Percentiles rank a stretch among this genome's conserved stretches.
These are phyloP conservation scores for Neopestalotiopsis sp. DNA, from an alignment of 2,329 filamentous ascomycete species.

Conservation along the genomic window DNA sequence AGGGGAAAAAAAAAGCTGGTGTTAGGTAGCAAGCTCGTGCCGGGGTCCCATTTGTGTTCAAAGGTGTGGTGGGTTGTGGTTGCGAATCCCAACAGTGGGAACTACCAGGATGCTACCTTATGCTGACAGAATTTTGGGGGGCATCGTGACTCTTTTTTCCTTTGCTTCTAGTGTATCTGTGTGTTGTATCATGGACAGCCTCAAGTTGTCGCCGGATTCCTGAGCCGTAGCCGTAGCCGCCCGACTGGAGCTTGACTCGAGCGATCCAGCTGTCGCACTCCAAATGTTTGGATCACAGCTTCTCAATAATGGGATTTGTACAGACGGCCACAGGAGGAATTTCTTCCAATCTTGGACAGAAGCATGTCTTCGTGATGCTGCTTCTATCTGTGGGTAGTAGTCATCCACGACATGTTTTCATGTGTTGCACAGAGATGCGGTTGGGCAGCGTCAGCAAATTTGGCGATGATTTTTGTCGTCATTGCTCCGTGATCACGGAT, in stretches of 20 bases:
- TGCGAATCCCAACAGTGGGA: slow-evolving; percentile 1
- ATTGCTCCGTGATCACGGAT: not conserved
- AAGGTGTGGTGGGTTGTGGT: slow-evolving; percentile 8
- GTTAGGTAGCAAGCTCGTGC: not conserved
- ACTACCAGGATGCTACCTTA: not conserved
- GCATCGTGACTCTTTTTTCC: not conserved
- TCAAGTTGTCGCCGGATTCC: not conserved
- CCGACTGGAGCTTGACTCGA: not conserved
- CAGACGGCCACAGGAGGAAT: not conserved
- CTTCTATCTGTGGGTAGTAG: not conserved
- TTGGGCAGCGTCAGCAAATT: slow-evolving; percentile 1
- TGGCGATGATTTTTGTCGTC: not conserved
- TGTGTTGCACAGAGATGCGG: not conserved
- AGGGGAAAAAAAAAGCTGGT: not conserved
- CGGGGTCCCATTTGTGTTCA: not conserved
- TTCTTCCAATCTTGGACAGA: not conserved
- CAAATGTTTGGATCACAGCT: not conserved
- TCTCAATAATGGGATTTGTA: not conserved
- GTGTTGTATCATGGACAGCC: not conserved
- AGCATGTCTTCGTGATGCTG: not conserved
- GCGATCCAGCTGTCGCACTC: not conserved
- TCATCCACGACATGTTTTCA: too few species aligned
- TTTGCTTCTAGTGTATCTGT: not conserved
- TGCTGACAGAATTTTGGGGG: slow-evolving; percentile 3
- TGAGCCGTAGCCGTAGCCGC: not conserved